Evolutionary conservation across 192 early-diverging fungal genomes (phyloP).

Genomic region (Podila clonocystis): DNA sequence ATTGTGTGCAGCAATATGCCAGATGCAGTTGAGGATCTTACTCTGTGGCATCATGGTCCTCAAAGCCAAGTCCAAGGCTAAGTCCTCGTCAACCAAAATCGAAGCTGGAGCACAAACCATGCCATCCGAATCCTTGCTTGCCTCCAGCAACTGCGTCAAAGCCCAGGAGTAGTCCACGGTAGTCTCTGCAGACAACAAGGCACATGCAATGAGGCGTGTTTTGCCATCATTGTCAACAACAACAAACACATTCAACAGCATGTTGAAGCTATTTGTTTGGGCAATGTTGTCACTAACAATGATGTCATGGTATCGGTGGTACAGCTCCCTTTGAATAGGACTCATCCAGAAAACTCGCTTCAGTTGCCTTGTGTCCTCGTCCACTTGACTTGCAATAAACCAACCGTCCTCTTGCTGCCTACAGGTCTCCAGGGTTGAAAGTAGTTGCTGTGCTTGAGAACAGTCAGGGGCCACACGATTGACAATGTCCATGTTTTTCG

Average conservation of each 20-base stretch:
- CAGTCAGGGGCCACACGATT: too few relatives aligned
- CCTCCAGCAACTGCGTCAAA: neutral
- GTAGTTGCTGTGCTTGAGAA: too few relatives aligned
- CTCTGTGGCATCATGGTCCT: neutral
- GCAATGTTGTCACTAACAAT: neutral
- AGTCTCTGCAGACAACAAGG: neutral
- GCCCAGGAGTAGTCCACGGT: neutral
- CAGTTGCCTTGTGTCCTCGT: neutral
- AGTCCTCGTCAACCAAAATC: neutral
- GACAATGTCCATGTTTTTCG: too few relatives aligned
- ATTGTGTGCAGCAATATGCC: neutral
- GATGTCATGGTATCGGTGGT: neutral
- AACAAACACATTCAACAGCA: neutral
- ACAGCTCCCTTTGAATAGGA: neutral
- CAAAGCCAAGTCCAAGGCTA: neutral
- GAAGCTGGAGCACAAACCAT: neutral
- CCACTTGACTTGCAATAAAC: neutral
- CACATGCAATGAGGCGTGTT: neutral
- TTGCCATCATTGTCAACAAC: constrained; percentile 6
- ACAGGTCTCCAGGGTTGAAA: too few relatives aligned
- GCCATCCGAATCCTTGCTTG: too few relatives aligned
- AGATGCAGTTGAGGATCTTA: neutral
- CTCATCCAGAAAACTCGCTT: neutral
- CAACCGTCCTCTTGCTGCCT: neutral
- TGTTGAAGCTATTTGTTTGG: constrained; percentile 1